Percentiles rank a stretch among this genome's conserved stretches.
These are phyloP conservation scores for Microcyclosporella mali DNA, from an alignment of 2,329 filamentous ascomycete genomes.

Conservation along the genomic window DNA sequence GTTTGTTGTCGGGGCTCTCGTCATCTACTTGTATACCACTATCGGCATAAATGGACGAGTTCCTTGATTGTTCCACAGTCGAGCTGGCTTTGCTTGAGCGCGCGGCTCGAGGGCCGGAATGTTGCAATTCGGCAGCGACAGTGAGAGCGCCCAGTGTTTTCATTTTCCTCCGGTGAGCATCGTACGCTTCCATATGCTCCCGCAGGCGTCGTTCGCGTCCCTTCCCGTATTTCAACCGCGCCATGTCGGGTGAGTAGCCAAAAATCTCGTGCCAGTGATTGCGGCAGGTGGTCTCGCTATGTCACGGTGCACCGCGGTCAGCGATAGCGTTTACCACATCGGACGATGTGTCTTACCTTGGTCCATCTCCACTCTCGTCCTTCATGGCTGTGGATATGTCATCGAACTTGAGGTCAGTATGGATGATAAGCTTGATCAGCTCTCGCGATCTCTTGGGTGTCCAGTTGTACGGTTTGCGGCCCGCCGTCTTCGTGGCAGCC, in stretches of 20 bases:
- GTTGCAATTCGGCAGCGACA: too few species aligned
- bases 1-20: too few species aligned
- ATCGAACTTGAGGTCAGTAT: conserved; percentile 9
- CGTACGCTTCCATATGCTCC: background rate
- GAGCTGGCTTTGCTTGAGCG: too few species aligned
- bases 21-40: too few species aligned
- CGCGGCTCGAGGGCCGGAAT: too few species aligned
- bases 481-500: background rate
- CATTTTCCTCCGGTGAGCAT: background rate
- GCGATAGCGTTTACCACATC: background rate
- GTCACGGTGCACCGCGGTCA: background rate
- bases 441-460: conserved; percentile 3
- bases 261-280: conserved; percentile 10
- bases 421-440: conserved; percentile 9
- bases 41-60: too few species aligned
- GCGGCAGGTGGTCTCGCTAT: conserved; percentile 6
- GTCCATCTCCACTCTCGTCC: conserved; percentile 3
- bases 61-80: too few species aligned
- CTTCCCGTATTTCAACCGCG: conserved; percentile 4
- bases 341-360: conserved; percentile 1
- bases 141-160: too few species aligned
- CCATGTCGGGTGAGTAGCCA: conserved; percentile 4
- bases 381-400: conserved; percentile 7
- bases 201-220: conserved; percentile 2
- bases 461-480: conserved; percentile 7